phyloP scores from a whole-genome alignment of 2,329 filamentous ascomycete genomes.

The Onygenales sp. region DNA sequence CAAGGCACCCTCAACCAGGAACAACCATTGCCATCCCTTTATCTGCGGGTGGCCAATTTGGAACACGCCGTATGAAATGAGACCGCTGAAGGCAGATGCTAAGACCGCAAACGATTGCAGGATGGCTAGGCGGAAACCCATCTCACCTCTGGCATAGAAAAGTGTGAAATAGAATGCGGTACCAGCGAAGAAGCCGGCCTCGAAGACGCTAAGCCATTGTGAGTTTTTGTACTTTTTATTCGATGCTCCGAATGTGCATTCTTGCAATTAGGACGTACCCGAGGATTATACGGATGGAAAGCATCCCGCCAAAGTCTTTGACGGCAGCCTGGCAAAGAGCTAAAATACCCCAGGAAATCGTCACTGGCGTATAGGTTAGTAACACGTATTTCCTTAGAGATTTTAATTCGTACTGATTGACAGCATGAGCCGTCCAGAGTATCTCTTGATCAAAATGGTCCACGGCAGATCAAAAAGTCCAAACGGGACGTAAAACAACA shows the following conservation, averaged over 20 bases:
- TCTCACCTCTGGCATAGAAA: background rate
- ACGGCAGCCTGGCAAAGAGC: background rate
- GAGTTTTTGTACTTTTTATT: background rate
- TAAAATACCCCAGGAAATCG: background rate
- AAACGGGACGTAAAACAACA: background rate
- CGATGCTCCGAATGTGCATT: background rate
- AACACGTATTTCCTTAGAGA: background rate
- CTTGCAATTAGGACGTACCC: background rate
- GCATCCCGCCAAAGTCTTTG: background rate
- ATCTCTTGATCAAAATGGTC: background rate
- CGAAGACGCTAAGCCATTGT: background rate
- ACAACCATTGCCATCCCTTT: constrained; percentile 38
- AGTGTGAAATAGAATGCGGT: background rate
- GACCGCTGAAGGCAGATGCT: constrained; percentile 26
- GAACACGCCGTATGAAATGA: constrained; percentile 36
- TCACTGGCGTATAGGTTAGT: background rate
- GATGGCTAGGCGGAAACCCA: background rate
- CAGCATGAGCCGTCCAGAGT: background rate
- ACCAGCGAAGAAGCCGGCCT: background rate
- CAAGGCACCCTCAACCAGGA: constrained; percentile 33
- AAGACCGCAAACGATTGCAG: background rate
- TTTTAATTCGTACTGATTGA: background rate
- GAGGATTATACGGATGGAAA: background rate
- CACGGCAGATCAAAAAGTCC: background rate
- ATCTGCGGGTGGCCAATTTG: constrained; percentile 40